Percentiles rank a stretch among this genome's conserved stretches.
Evolutionary conservation across 2,329 filamentous ascomycete species (phyloP).

Genomic region (Xylariaceae sp.): DNA sequence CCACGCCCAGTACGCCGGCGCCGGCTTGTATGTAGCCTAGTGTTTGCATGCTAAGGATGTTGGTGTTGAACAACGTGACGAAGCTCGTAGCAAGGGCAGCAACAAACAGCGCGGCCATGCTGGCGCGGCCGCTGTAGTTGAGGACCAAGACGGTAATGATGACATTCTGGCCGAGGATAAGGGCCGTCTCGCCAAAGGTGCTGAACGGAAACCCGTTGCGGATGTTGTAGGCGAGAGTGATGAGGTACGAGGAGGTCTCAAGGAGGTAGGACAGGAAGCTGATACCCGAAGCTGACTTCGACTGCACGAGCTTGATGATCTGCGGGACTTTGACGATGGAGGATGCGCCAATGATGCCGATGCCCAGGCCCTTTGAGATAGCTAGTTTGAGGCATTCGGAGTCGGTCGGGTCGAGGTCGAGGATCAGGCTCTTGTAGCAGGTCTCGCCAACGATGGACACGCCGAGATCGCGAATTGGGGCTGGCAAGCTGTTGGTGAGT

Average conservation of each 20-base stretch:
- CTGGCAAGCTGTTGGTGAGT: conserved; percentile 75
- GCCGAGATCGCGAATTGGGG: conserved; percentile 75
- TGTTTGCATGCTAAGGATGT: conserved; percentile 68
- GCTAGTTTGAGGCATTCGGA: conserved; percentile 85
- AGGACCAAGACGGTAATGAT: conserved; percentile 87
- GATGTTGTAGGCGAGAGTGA: conserved; percentile 89
- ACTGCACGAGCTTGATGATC: conserved; percentile 87
- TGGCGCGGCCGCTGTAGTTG: conserved; percentile 75
- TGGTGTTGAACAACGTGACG: conserved; percentile 72
- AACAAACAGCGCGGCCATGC: conserved; percentile 77
- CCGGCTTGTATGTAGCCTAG: conserved; percentile 82
- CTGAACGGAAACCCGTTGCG: conserved; percentile 93
- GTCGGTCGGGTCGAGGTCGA: conserved; percentile 81
- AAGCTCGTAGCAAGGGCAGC: conserved; percentile 74
- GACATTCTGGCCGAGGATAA: conserved; percentile 92
- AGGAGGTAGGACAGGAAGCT: conserved; percentile 91
- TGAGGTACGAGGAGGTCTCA: conserved; percentile 87
- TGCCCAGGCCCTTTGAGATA: conserved; percentile 89
- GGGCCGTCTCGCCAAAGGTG: conserved; percentile 92
- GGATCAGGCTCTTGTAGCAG: conserved; percentile 87
- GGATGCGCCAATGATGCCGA: conserved; percentile 90
- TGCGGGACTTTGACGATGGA: conserved; percentile 96
- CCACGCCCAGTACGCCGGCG: conserved; percentile 81
- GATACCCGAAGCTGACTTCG: conserved; percentile 81
- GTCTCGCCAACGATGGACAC: conserved; percentile 78